phyloP scores from a whole-genome alignment of 2,329 filamentous ascomycete species.

The Paraphaeosphaeria sporulosa region DNA sequence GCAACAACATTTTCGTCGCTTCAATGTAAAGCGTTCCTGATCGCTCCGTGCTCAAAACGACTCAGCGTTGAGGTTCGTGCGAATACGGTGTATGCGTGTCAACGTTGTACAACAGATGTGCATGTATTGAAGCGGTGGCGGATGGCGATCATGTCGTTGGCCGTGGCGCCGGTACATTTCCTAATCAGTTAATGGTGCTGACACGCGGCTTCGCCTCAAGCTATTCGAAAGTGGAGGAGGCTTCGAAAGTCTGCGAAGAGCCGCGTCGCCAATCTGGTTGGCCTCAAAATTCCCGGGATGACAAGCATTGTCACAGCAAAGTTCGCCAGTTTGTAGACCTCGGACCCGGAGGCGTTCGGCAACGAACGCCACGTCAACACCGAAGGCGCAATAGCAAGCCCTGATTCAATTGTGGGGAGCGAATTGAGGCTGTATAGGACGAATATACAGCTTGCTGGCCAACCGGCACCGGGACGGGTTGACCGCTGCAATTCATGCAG shows the following conservation, averaged over 20 bases:
- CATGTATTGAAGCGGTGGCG: neutral
- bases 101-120: neutral
- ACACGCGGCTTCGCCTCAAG: neutral
- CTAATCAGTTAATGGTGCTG: neutral
- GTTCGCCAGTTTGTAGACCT: conserved; percentile 8
- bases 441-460: conserved; percentile 19
- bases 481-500: conserved; percentile 25
- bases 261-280: neutral
- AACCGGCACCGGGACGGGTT: conserved; percentile 20
- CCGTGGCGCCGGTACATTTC: neutral
- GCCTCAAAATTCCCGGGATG: neutral
- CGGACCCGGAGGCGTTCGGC: conserved; percentile 24
- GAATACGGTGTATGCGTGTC: conserved; percentile 1
- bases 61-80: neutral
- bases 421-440: conserved; percentile 26
- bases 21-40: neutral
- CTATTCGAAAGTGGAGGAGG: neutral
- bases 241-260: neutral
- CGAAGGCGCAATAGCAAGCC: conserved; percentile 15
- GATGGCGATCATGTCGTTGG: neutral
- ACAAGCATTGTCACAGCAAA: neutral
- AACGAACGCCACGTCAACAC: conserved; percentile 25
- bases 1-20: neutral
- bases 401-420: conserved; percentile 27
- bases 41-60: conserved; percentile 8